These are phyloP conservation scores for Striga hermonthica DNA, from an alignment of 305 asterid species.

Conservation along the genomic window DNA sequence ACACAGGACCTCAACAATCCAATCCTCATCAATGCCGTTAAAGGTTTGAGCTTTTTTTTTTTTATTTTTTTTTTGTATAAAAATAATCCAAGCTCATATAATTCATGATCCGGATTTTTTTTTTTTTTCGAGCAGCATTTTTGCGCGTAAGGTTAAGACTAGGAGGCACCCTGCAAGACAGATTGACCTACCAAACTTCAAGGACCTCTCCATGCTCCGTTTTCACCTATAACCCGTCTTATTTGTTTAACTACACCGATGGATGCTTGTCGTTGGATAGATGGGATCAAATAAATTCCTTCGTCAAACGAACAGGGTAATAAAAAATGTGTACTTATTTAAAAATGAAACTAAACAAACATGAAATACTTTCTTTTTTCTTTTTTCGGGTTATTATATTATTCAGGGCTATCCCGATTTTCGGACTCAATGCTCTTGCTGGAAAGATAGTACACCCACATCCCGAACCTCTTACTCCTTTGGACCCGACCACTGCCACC, in stretches of 20 bases:
- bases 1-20: constrained; percentile 56
- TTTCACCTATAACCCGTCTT: constrained; percentile 37
- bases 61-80: neutral
- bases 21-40: constrained; percentile 49
- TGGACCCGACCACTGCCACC: constrained; percentile 28
- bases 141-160: constrained; percentile 60
- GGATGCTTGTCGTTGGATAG: constrained; percentile 60
- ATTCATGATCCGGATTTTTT: neutral
- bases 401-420: constrained; percentile 48
- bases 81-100: neutral
- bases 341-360: no score
- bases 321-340: neutral
- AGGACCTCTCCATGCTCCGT: constrained; percentile 39
- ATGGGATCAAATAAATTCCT: constrained; percentile 66
- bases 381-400: no score
- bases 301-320: constrained; percentile 55
- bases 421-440: constrained; percentile 54
- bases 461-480: no score
- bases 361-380: no score
- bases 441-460: constrained; percentile 40
- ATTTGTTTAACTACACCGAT: constrained; percentile 42
- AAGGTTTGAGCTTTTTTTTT: constrained; percentile 36
- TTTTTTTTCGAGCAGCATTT: constrained; percentile 47
- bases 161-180: constrained; percentile 67
- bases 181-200: constrained; percentile 51